phyloP scores from a whole-genome alignment of 495 filamentous ascomycete genomes.

The Halenospora varia region DNA sequence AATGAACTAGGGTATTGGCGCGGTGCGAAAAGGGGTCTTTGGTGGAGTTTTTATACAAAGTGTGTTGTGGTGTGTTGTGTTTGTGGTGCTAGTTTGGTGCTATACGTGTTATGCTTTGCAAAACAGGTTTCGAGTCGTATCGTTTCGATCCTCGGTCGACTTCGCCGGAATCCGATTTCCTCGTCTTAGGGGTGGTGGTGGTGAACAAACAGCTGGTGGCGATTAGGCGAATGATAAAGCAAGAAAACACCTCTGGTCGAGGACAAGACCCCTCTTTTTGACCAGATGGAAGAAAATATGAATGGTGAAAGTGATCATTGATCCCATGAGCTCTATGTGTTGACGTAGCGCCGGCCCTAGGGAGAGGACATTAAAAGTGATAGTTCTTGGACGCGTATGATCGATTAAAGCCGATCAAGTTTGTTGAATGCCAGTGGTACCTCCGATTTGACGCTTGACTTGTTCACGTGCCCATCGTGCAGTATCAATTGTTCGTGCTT shows the following conservation, averaged over 20 bases:
- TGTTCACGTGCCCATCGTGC: slow-evolving; percentile 97
- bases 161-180: slow-evolving; percentile 19
- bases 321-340: slow-evolving; percentile 20
- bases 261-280: slow-evolving; percentile 23
- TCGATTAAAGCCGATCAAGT: slow-evolving; percentile 17
- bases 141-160: slow-evolving; percentile 19
- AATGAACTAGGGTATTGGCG: slow-evolving; percentile 21
- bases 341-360: slow-evolving; percentile 20
- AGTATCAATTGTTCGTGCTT: slow-evolving; percentile 79
- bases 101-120: slow-evolving; percentile 9
- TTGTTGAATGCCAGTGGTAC: slow-evolving; percentile 31
- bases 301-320: slow-evolving; percentile 4
- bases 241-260: slow-evolving; percentile 16
- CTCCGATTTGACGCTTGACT: slow-evolving; percentile 82
- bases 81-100: slow-evolving; percentile 18
- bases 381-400: slow-evolving; percentile 14
- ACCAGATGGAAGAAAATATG: slow-evolving; percentile 16
- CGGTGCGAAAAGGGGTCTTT: slow-evolving; percentile 5
- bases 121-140: slow-evolving; percentile 4
- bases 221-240: neutral
- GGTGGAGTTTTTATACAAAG: slow-evolving; percentile 16
- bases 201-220: slow-evolving; percentile 10
- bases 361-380: slow-evolving; percentile 16
- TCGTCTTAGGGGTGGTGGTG: slow-evolving; percentile 1
- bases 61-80: too few relatives aligned